Evolutionary conservation across 1,139 yeast genomes (phyloP), one percentile per base, ranked within the genome.

Genomic region (Yamadazyma dendronema): DNA sequence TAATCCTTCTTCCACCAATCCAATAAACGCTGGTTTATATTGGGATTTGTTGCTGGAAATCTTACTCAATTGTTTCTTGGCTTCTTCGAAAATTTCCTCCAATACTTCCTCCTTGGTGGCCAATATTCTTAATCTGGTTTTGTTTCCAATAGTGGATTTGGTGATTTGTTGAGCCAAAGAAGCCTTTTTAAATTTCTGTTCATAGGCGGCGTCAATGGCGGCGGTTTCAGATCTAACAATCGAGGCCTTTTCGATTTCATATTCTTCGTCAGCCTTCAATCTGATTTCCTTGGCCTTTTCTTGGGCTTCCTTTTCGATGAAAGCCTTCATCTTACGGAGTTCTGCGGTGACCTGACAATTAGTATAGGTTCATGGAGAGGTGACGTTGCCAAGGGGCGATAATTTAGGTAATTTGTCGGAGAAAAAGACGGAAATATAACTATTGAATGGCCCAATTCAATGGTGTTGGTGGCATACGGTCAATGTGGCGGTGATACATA

Each of bases 261-360:
- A 94, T 67, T 94, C 99, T 66, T 94, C 98, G 61, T 94, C 96
- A 30, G 97, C 96, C 74, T 92, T 94, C 57, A 92, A 75, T 62
- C 77, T 83, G 57, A 94, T 89, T 65, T 94, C 99, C 65, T 86
- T 87, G 48, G 98, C 97, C 73, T 94, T 94, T 66, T 94, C 99
- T 56, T 90, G 95, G 27, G 98, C 98, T 72, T 94, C 99, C 78
- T 90, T 90, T 71, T 84, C 87, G 75, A 94, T 94, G 81, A 92
- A 94, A 62, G 95, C 92, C 62, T 92, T 96, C 97, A 94, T 92
- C 74, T 92, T 92, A 65, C 84, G 82, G 66, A 92, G 88, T 73
- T 92, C 98, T 52, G 89, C 87, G 59, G 84, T 89, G 54, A 89
- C 97, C 92, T 89, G 60, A 17, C 12, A 48, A 45, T 43, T 38